Percentiles rank a stretch among this genome's conserved stretches.
Conservation (phyloP, 495 filamentous ascomycete species). For the Saxophila tyrrhenica region DNA sequence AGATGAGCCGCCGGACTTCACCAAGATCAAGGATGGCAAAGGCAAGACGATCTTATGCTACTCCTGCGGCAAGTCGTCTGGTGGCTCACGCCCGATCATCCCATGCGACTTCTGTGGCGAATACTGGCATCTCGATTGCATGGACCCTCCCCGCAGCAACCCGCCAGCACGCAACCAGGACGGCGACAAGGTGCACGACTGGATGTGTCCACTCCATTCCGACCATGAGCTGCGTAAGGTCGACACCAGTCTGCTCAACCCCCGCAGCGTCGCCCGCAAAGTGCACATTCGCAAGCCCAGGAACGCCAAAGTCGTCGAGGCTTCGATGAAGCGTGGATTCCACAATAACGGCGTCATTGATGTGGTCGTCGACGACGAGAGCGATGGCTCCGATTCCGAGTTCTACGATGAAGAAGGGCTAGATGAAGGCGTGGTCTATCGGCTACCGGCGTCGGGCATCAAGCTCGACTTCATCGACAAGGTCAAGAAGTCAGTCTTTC, state of each 20-base stretch:
- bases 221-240: slow-evolving; percentile 44
- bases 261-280: slow-evolving; percentile 22
- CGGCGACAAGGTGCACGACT: slow-evolving; percentile 47
- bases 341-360: slow-evolving; percentile 72
- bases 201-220: slow-evolving; percentile 82
- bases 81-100: slow-evolving; percentile 35
- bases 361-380: slow-evolving; percentile 28
- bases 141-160: slow-evolving; percentile 69
- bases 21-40: slow-evolving; percentile 52
- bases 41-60: slow-evolving; percentile 62
- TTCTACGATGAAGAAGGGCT: slow-evolving; percentile 34
- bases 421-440: slow-evolving; percentile 48
- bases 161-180: slow-evolving; percentile 45
- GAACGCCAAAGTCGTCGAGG: slow-evolving; percentile 37
- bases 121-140: slow-evolving; percentile 84
- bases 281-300: slow-evolving; percentile 43
- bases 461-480: slow-evolving; percentile 65
- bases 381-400: slow-evolving; percentile 37
- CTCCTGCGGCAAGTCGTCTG: slow-evolving; percentile 49
- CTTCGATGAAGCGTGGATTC: slow-evolving; percentile 43
- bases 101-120: slow-evolving; percentile 58
- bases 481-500: slow-evolving; percentile 26
- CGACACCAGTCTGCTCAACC: slow-evolving; percentile 20
- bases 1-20: slow-evolving; percentile 56
- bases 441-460: slow-evolving; percentile 60